Conservation (phyloP, 805 yeast species). For the Candida ficus region DNA sequence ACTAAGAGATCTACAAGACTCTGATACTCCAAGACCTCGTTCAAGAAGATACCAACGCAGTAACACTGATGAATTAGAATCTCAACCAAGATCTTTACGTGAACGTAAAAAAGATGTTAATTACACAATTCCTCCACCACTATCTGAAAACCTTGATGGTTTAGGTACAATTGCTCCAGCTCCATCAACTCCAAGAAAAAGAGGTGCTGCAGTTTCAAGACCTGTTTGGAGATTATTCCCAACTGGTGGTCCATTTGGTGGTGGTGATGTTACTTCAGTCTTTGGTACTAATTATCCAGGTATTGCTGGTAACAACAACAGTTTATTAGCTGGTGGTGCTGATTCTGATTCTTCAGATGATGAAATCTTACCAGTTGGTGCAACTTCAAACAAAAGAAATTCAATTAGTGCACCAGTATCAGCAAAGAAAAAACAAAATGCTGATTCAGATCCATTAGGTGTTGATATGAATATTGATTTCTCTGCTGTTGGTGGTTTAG, state of each 20-base stretch:
- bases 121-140: constrained; percentile 81
- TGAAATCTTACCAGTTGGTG: constrained; percentile 46
- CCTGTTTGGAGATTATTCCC: constrained; percentile 74
- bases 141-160: constrained; percentile 34
- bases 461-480: constrained; percentile 83
- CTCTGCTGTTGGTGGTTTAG: constrained; percentile 86
- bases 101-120: constrained; percentile 71
- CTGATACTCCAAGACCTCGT: constrained; percentile 30
- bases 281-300: constrained; percentile 64
- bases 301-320: constrained; percentile 8
- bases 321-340: constrained; percentile 24
- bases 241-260: constrained; percentile 97
- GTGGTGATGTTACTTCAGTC: constrained; percentile 82
- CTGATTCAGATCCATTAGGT: constrained; percentile 93
- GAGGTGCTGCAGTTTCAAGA: constrained; percentile 35
- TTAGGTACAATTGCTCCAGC: constrained; percentile 6
- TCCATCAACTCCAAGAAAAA: constrained; percentile 29
- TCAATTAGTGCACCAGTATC: constrained; percentile 28
- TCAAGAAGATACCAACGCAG: constrained; percentile 4
- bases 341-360: constrained; percentile 65
- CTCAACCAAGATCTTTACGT: constrained; percentile 47
- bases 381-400: constrained; percentile 29
- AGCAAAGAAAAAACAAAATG: constrained; percentile 50
- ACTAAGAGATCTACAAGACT: constrained; percentile 31
- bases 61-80: constrained; percentile 16